Evolutionary conservation across 2,329 filamentous ascomycete species (phyloP), one percentile per base, ranked within the genome.

Genomic region (Penicillium sp.): DNA sequence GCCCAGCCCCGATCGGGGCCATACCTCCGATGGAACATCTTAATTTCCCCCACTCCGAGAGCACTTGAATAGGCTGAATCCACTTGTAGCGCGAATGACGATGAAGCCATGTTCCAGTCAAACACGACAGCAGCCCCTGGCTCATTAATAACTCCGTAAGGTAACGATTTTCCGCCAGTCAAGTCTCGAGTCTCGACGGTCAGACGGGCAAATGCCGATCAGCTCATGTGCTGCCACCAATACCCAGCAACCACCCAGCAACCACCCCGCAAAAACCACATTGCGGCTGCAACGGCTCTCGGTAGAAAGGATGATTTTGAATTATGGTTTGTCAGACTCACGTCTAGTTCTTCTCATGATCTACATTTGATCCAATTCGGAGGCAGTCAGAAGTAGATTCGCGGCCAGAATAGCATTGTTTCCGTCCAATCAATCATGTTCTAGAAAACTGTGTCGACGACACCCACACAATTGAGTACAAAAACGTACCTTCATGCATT

Each of bases 21-120:
- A 49, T 44, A 46, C 19, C 55, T 47, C 55, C 55, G 49, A 40
- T 43, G 36, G 46, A 49, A 19, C 33, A 49, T 49, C 33, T 49
- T 35, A 49, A 49, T 49, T 35, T 9, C 31, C 46, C 46, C 46
- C 46, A 49, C 54, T 39, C 41, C 36, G 35, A 31, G 44, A n/a
- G 33, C 27, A 13, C 31, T 47, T 46, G 40, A 50, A 54, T 58
- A 50, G 36, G 54, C 56, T 36, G 40, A 50, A 54, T 58, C 56
- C 43, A 58, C 56, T 36, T 53, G 50, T 54, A 19, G 36, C 41
- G 43, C 27, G 24, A 36, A 27, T 36, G 40, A 35, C 2, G 11
- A 33, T 14, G 31, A n/a, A 19, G 46, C 31, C n/a, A 35, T n/a
- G 27, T 33, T 33, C 27, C n/a, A 49, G n/a, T 19, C 33, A 35